Conservation (phyloP, 331 rosid species). For the Prunus yedoensis region DNA sequence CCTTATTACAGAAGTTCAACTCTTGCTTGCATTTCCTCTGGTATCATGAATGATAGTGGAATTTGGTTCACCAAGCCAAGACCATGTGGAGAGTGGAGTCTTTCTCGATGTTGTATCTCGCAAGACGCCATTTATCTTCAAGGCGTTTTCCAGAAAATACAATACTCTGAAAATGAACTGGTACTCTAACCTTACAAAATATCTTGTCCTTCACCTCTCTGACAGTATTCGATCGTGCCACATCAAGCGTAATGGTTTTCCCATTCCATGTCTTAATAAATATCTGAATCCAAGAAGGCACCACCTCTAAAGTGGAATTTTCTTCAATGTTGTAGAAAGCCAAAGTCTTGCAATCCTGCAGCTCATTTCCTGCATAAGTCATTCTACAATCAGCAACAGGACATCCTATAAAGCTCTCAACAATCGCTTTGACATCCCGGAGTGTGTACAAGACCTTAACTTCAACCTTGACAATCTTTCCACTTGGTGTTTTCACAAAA, state of each 20-base stretch:
- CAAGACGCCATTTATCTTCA: not conserved
- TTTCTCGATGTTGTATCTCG: slow-evolving; percentile 19
- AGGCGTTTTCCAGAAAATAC: slow-evolving; percentile 19
- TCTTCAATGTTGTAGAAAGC: slow-evolving; percentile 25
- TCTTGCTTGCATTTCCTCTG: not conserved
- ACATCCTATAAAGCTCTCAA: slow-evolving; percentile 23
- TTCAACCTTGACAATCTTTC: slow-evolving; percentile 9
- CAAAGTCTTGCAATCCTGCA: slow-evolving; percentile 27
- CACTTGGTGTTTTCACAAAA: slow-evolving; percentile 20
- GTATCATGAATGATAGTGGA: not conserved
- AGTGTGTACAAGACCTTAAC: slow-evolving; percentile 18
- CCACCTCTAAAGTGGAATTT: slow-evolving; percentile 14
- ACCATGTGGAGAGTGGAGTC: slow-evolving; percentile 36
- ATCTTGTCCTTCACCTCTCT: slow-evolving; percentile 14
- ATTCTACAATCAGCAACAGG: slow-evolving; percentile 10
- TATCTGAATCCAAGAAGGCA: slow-evolving; percentile 18
- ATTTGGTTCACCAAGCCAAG: slow-evolving; percentile 11
- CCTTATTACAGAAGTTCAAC: not conserved
- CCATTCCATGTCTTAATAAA: slow-evolving; percentile 26
- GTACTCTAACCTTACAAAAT: slow-evolving; percentile 8
- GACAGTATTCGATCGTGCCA: not conserved
- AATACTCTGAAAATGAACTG: slow-evolving; percentile 11
- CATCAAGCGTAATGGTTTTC: slow-evolving; percentile 25
- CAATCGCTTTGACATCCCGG: slow-evolving; percentile 13
- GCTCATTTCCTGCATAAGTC: slow-evolving; percentile 16